Base-by-base conservation (phyloP, 345 rosid species). In the Pugionium cornutum region DNA sequence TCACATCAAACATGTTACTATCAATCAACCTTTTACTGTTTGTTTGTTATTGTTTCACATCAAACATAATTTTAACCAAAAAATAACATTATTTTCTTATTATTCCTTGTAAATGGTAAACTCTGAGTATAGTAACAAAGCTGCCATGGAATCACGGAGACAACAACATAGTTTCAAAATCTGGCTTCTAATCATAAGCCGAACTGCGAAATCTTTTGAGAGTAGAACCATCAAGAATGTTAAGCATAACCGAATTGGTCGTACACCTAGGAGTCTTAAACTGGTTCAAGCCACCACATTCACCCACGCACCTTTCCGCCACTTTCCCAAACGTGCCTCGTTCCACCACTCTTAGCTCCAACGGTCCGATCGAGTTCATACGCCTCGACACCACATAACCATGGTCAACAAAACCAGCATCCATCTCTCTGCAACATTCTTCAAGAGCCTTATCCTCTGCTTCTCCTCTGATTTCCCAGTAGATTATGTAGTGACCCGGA, bases 241-340 rank as follows among this genome's bases (percentile, higher is more conserved):
- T 74, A 62, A 89, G 62, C 44, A 92, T 73, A 29, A 74, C 83
- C 6, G 64, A 76, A 74, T 89, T 69, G 67, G 77, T 73, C 6
- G 97, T 92, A 79, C 98, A 92, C 80, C 98, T 86, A 0, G 98
- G 97, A 2, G 90, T 89, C 83, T 92, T 92, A 70, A 86, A 92
- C 73, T 92, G 98, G 83, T 91, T 92, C 79, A 92, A 47, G 2
- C 91, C 89, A 2, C 89, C 96, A 1, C 90, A 94, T 66, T 83
- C 88, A 28, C 85, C 89, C 3, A 86, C 82, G 43, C 79, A 89
- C 64, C 80, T 33, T 31, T 89, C 98, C 78, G 89, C 77, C 31
- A 89, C 83, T 81, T 81, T 85, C 79, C 78, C 78, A 53, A 89
- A 92, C 30, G 96, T 83, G 10, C 97, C 97, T 33, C 62, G 78